Evolutionary conservation across 345 rosid species (phyloP).

Genomic region (Barbarea vulgaris): DNA sequence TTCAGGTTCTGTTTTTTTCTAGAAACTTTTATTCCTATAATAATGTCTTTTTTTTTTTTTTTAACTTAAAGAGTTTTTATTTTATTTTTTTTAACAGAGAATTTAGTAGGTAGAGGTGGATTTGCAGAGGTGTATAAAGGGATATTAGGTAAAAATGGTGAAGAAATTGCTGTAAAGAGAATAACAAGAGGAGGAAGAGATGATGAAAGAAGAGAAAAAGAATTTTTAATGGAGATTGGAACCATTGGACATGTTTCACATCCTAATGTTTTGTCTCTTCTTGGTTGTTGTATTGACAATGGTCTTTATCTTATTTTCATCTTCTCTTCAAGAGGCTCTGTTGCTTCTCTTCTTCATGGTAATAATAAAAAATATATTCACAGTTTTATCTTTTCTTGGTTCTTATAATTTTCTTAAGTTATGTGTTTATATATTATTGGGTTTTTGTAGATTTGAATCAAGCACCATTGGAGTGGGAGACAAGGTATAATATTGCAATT

Average conservation of each 20-base stretch:
- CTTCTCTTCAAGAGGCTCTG: conserved; percentile 86
- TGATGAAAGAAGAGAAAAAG: conserved; percentile 91
- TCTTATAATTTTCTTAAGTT: neutral
- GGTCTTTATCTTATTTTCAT: conserved; percentile 86
- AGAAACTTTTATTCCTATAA: neutral
- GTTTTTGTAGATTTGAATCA: conserved; percentile 48
- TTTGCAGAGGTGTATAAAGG: conserved; percentile 94
- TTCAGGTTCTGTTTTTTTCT: conserved; percentile 50
- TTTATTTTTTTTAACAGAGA: conserved; percentile 45
- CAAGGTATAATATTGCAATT: conserved; percentile 72
- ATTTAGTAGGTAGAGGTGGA: conserved; percentile 89
- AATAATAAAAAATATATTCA: neutral
- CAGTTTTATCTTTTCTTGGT: conserved; percentile 22
- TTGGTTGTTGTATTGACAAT: conserved; percentile 90
- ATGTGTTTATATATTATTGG: neutral
- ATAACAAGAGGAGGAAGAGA: conserved; percentile 64
- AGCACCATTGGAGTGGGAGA: conserved; percentile 68
- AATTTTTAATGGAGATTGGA: conserved; percentile 90
- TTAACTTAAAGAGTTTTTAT: neutral
- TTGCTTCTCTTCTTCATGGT: conserved; percentile 96
- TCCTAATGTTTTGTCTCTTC: conserved; percentile 71
- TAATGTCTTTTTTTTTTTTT: neutral
- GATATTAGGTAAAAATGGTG: conserved; percentile 45
- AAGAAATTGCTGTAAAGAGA: conserved; percentile 85
- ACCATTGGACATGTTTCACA: conserved; percentile 90